A percentile compares a stretch with the other conserved stretches of the same genome.
Conservation (phyloP, 2,329 filamentous ascomycete species). For the Stagonosporopsis chrysanthemi region DNA sequence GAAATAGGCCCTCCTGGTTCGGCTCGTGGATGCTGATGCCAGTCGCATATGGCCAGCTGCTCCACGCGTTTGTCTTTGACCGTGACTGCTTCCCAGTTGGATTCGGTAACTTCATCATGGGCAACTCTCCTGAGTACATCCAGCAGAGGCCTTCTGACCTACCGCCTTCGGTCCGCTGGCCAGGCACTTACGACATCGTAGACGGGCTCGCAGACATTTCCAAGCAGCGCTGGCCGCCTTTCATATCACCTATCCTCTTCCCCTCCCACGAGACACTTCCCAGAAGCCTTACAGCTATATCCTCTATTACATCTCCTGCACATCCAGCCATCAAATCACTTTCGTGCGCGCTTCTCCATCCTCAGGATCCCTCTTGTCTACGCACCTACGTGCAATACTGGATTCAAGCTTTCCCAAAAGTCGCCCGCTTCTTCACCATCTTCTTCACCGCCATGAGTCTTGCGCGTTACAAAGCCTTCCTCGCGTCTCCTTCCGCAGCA, state of each 20-base stretch:
- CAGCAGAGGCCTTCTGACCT: constrained; percentile 74
- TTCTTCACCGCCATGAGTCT: constrained; percentile 76
- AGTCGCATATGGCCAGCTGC: constrained; percentile 56
- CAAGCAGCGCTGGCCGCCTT: constrained; percentile 83
- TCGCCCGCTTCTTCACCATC: constrained; percentile 79
- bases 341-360: constrained; percentile 89
- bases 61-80: constrained; percentile 61
- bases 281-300: constrained; percentile 69
- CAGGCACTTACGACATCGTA: constrained; percentile 75
- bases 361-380: constrained; percentile 83
- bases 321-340: constrained; percentile 86
- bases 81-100: constrained; percentile 61
- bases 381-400: constrained; percentile 89
- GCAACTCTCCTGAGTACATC: constrained; percentile 79
- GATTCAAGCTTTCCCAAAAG: constrained; percentile 79
- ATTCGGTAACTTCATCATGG: constrained; percentile 71
- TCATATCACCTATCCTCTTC: constrained; percentile 86
- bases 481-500: constrained; percentile 72
- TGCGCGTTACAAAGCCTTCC: constrained; percentile 70
- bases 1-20: constrained; percentile 72
- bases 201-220: constrained; percentile 85
- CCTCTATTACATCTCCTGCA: constrained; percentile 80
- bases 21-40: constrained; percentile 62
- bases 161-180: constrained; percentile 74
- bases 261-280: constrained; percentile 72